Evolutionary conservation across 2,329 filamentous ascomycete genomes (phyloP).

Genomic region (Purpureocillium lavendulum): DNA sequence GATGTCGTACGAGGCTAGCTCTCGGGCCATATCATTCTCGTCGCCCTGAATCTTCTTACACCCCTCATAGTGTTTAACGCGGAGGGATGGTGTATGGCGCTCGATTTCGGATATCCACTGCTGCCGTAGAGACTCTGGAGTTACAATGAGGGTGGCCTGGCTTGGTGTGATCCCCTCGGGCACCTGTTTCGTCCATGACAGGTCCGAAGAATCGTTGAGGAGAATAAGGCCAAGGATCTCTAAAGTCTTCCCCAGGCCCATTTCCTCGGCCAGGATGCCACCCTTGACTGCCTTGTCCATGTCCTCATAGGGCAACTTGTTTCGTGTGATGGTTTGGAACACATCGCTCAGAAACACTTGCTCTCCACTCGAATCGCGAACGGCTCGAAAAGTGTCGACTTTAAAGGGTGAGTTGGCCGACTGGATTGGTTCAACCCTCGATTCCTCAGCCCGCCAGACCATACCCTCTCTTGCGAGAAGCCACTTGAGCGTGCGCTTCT

Average conservation of each 20-base stretch:
- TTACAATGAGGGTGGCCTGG: constrained; percentile 53
- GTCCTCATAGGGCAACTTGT: constrained; percentile 35
- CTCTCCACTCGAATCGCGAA: constrained; percentile 23
- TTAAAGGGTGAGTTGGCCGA: background rate
- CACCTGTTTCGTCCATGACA: constrained; percentile 4
- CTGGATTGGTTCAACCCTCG: constrained; percentile 10
- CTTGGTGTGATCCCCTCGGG: constrained; percentile 35
- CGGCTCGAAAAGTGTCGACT: constrained; percentile 21
- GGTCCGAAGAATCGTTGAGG: constrained; percentile 36
- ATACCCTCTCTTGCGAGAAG: constrained; percentile 58
- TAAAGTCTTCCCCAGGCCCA: constrained; percentile 76
- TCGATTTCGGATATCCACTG: constrained; percentile 56
- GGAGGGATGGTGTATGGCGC: constrained; percentile 48
- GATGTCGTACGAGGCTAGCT: constrained; percentile 45
- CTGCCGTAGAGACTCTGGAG: constrained; percentile 44
- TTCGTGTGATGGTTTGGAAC: constrained; percentile 48
- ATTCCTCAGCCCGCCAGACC: constrained; percentile 26
- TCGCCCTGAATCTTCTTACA: constrained; percentile 26
- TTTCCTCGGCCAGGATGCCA: constrained; percentile 70
- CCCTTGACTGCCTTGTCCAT: constrained; percentile 36
- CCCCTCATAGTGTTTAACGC: constrained; percentile 49
- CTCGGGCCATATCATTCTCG: constrained; percentile 30
- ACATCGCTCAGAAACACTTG: constrained; percentile 52
- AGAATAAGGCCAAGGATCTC: constrained; percentile 66
- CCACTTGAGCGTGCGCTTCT: constrained; percentile 63